Evolutionary conservation across 768 basidiomycete genomes (phyloP), one percentile per base, ranked within the genome.

Genomic region (Antrodiella citrinella): DNA sequence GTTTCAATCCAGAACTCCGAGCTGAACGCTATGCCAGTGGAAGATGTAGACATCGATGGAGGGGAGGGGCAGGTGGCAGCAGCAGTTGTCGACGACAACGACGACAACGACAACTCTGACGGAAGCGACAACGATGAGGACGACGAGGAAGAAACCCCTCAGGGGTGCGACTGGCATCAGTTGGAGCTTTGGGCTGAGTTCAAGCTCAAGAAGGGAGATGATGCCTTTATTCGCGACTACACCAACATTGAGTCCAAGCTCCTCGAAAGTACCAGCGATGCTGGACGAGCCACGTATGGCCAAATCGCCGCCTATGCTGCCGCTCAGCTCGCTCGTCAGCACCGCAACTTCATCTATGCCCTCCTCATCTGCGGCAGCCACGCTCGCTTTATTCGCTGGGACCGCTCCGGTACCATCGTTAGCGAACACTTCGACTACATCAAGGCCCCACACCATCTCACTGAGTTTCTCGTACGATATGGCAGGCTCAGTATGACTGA

Each of bases 321-420:
- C 12, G 35, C 44, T 21, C n/a, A 30, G 13, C n/a, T 23, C 9
- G 20, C n/a, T 5, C 38, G 38, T 4, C 51, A 51, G 23, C 51
- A 46, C 19, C 51, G 45, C 12, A 51, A 44, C 4, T 44, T 45
- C 40, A 25, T 47, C 24, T 46, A 9, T 22, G 20, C 45, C 10
- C 19, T 51, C 24, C 40, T 26, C 39, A 19, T 51, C 3, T 15
- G 35, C 22, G 20, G 35, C 2, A 4, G 13, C 15, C n/a, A 26
- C 50, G 44, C 23, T 11, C 26, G 50, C 9, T 21, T 51, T 13
- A 23, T 40, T 20, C 51, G 51, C n/a, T 46, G 26, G 26, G 52
- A 54, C 25, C 52, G 49, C n/a, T n/a, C 30, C 15, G 52, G 35
- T 4, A 38, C 21, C 11, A 39, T 50, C 18, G 49, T 54, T 12